phyloP scores from a whole-genome alignment of 257 asterid species.

The Nicotiana otophora region DNA sequence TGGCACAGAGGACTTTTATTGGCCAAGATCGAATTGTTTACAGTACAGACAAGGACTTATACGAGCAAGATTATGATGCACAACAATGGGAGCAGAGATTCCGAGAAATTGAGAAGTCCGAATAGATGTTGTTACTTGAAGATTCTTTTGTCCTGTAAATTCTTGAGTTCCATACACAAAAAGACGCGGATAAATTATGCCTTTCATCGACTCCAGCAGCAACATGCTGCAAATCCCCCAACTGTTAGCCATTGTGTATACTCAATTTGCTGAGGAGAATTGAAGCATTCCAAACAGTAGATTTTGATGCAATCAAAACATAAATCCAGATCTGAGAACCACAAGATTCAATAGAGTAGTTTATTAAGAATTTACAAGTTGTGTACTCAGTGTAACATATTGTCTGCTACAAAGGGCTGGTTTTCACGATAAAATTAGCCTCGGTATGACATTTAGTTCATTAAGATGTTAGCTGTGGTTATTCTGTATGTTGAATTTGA shows the following conservation, averaged over 20 bases:
- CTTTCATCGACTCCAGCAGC: neutral
- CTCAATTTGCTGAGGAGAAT: neutral
- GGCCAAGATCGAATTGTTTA: slow-evolving; percentile 82
- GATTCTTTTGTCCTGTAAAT: neutral
- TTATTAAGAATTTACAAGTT: neutral
- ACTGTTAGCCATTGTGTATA: neutral
- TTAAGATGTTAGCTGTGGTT: neutral
- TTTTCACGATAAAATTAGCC: neutral
- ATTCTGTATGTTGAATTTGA: neutral
- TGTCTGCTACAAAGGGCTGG: neutral
- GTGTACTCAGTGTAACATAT: neutral
- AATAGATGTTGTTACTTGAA: slow-evolving; percentile 12
- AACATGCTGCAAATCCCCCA: neutral
- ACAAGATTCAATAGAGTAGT: neutral
- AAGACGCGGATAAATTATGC: neutral
- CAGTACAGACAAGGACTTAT: slow-evolving; percentile 71
- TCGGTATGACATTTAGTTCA: neutral
- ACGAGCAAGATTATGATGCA: slow-evolving; percentile 76
- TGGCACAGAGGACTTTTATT: slow-evolving; percentile 83
- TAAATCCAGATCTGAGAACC: neutral
- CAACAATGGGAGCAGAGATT: slow-evolving; percentile 72
- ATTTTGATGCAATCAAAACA: neutral
- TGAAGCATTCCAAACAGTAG: neutral
- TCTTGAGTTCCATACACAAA: neutral
- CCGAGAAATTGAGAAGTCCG: slow-evolving; percentile 65